Percentiles rank a stretch among this genome's conserved stretches.
phyloP scores from a whole-genome alignment of 257 asterid genomes.

The Pogostemon cablin region DNA sequence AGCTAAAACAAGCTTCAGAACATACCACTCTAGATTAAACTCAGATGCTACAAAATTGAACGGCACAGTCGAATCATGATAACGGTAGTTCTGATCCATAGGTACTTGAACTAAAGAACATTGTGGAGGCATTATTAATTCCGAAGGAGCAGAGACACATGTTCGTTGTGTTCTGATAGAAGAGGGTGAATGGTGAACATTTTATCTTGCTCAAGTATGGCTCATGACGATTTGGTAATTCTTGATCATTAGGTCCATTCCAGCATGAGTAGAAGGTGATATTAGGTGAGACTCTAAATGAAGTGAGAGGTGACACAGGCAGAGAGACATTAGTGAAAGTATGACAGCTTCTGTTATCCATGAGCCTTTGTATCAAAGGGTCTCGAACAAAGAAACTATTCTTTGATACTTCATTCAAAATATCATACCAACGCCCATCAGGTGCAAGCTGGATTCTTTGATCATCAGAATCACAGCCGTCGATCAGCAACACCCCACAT shows the following conservation, averaged over 20 bases:
- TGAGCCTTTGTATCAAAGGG: not conserved
- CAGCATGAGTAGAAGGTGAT: slow-evolving; percentile 34
- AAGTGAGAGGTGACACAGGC: slow-evolving; percentile 26
- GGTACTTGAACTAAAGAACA: slow-evolving; percentile 39
- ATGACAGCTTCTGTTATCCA: not conserved
- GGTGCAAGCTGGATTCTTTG: slow-evolving; percentile 35
- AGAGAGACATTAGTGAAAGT: not conserved
- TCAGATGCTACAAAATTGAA: slow-evolving; percentile 23
- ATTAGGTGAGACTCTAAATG: slow-evolving; percentile 28
- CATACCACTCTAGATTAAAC: slow-evolving; percentile 41
- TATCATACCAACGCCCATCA: not conserved
- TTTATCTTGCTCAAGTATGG: not conserved
- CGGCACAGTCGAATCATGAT: not conserved
- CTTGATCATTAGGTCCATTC: too few relatives aligned
- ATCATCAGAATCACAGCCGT: not conserved
- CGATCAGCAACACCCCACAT: slow-evolving; percentile 46
- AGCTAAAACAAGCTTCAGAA: slow-evolving; percentile 38
- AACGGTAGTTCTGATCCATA: not conserved
- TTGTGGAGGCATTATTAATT: not conserved
- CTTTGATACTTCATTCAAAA: not conserved
- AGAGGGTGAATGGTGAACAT: slow-evolving; percentile 7
- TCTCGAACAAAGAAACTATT: slow-evolving; percentile 23
- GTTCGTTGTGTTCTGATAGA: not conserved
- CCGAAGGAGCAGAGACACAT: not conserved
- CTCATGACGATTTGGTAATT: not conserved